Base-by-base conservation (phyloP, 805 yeast genomes). In the Ogataea haglerorum region DNA sequence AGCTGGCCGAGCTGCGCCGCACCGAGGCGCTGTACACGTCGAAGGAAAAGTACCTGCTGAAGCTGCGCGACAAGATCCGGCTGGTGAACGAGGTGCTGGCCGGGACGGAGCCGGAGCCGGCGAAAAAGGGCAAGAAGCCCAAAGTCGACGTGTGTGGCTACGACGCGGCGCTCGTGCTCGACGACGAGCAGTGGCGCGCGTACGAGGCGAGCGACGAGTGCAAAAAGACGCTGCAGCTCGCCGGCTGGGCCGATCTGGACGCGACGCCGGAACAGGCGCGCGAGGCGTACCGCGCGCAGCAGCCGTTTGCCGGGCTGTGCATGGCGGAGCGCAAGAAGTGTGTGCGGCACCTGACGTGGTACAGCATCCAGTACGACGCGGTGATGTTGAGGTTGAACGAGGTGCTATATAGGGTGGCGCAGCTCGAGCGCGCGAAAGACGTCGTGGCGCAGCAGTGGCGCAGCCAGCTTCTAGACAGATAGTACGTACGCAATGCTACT, bases 311-410 rank as follows among this genome's bases (percentile, higher is more conserved):
- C 43, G 44, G 43, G 7, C 36, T 75, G 1, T 81, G 87, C 50
- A 53, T 78, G 6, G 56, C 64, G 8, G 85, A 80, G 35, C 73
- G 72, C 45, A 67, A 72, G 39, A 79, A 76, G 48, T 81, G 88
- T 54, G 54, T 54, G 3, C 70, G 73, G 34, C 88, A 81, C 47
- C 42, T 54, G 17, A 54, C 58, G 1, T 64, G 68, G 68, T 54
- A 48, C 39, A 43, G 51, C 10, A 63, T 68, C 27, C 45, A 58
- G 12, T 47, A 47, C 34, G 66, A 62, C 33, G 68, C 67, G 33
- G 59, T 74, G 22, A 65, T 65, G 25, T 30, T 56, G 19, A 59
- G 62, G 14, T 33, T 68, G n/a, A 58, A 55, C 5, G 58, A 53
- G 13, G 37, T 64, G 6, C 56, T 55, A 5, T 34, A 43, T 5